Conservation (phyloP, 257 asterid genomes). For the Phtheirospermum japonicum region DNA sequence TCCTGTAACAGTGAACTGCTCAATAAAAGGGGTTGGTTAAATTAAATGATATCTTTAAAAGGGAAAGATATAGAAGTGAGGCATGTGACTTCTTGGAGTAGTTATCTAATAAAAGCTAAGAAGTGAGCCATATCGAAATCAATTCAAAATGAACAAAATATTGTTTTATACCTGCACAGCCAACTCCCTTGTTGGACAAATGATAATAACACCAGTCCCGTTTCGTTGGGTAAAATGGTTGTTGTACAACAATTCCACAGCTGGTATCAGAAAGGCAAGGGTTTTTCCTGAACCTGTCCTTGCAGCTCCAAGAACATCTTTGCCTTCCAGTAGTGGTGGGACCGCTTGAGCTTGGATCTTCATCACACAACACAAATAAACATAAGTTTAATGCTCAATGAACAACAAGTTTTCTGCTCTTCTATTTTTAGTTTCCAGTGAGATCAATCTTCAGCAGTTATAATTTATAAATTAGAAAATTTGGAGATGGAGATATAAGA, state of each 20-base stretch:
- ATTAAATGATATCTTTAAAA: not conserved
- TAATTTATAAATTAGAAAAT: not conserved
- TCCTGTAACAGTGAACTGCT: too few species aligned
- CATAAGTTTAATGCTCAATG: not conserved
- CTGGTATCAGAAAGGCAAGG: slow-evolving; percentile 86
- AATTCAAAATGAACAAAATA: not conserved
- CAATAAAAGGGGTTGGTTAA: too few species aligned
- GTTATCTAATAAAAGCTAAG: not conserved
- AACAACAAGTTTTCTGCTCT: not conserved
- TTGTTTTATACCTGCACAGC: slow-evolving; percentile 68
- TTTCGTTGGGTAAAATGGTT: slow-evolving; percentile 61
- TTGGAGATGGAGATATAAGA: not conserved
- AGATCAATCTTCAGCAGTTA: slow-evolving; percentile 10
- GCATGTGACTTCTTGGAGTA: not conserved
- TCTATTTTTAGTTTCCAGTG: not conserved
- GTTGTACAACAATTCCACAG: slow-evolving; percentile 70
- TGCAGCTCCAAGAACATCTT: slow-evolving; percentile 98
- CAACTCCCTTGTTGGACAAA: slow-evolving; percentile 97
- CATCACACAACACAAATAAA: slow-evolving; percentile 24
- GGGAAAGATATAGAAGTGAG: not conserved
- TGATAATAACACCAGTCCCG: slow-evolving; percentile 87
- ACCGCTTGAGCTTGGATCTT: slow-evolving; percentile 94
- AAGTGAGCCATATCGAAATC: slow-evolving; percentile 8
- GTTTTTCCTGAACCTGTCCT: slow-evolving; percentile 99
- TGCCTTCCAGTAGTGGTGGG: slow-evolving; percentile 80